phyloP scores from a whole-genome alignment of 768 basidiomycete genomes.

The Chiua virens region DNA sequence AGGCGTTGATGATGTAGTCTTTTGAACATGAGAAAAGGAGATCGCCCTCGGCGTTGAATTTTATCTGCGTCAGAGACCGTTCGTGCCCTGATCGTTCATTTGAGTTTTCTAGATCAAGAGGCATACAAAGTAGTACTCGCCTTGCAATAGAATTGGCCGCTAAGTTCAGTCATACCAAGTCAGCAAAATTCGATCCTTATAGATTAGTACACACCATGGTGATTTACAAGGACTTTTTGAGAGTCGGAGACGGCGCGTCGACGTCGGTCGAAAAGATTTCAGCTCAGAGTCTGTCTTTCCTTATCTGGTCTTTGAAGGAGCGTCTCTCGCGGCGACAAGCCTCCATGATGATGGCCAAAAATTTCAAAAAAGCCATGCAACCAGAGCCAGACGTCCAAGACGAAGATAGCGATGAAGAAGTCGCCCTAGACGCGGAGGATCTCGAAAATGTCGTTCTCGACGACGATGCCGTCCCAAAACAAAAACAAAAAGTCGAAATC shows the following conservation, averaged over 20 bases:
- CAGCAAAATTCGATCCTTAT: not conserved
- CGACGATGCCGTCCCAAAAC: slow-evolving; percentile 77
- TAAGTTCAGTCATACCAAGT: slow-evolving; percentile 24
- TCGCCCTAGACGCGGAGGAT: slow-evolving; percentile 79
- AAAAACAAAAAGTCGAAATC: slow-evolving; percentile 69
- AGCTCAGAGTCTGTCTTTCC: slow-evolving; percentile 14
- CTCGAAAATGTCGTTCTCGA: slow-evolving; percentile 61
- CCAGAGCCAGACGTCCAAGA: slow-evolving; percentile 15
- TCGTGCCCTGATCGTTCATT: slow-evolving; percentile 72
- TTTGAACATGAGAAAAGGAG: slow-evolving; percentile 95
- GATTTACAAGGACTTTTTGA: not conserved
- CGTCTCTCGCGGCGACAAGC: not conserved
- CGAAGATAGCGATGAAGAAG: slow-evolving; percentile 37
- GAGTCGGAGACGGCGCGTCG: not conserved
- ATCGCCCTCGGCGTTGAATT: slow-evolving; percentile 96
- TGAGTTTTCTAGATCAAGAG: slow-evolving; percentile 8
- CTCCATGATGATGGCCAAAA: slow-evolving; percentile 13
- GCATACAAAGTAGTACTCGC: slow-evolving; percentile 23
- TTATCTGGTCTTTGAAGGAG: slow-evolving; percentile 15
- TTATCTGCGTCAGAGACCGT: slow-evolving; percentile 95
- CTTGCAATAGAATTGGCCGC: slow-evolving; percentile 78
- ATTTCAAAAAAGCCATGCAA: slow-evolving; percentile 1
- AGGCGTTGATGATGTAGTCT: slow-evolving; percentile 93
- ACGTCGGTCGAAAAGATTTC: slow-evolving; percentile 19
- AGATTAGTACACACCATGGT: slow-evolving; percentile 15